Conservation (phyloP, 148 eudicot genomes). For the Tetragonia tetragonoides region DNA sequence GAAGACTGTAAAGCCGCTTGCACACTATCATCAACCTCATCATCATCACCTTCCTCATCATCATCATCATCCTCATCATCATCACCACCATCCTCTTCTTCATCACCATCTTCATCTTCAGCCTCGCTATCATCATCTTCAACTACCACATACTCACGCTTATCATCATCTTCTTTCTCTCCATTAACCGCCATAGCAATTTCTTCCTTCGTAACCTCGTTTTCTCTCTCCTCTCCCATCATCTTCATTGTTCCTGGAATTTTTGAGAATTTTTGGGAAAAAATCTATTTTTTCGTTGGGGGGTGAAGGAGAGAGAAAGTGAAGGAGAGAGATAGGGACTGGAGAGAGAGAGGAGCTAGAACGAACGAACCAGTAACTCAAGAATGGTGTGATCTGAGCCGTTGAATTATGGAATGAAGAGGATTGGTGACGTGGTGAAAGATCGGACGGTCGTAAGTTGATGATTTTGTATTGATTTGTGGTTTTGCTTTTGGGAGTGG, state of each 20-base stretch:
- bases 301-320: constrained; percentile 11
- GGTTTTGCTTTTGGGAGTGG: constrained; percentile 6
- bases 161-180: constrained; percentile 7
- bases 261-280: constrained; percentile 2
- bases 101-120: constrained; percentile 31
- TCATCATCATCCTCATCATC: constrained; percentile 35
- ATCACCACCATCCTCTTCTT: constrained; percentile 25
- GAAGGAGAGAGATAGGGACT: constrained; percentile 29
- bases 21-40: constrained; percentile 39
- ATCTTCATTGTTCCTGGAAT: constrained; percentile 23
- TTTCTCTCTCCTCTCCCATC: constrained; percentile 38
- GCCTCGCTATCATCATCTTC: constrained; percentile 23
- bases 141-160: constrained; percentile 22
- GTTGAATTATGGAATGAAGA: constrained; percentile 26
- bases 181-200: neutral
- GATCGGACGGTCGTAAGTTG: constrained; percentile 42
- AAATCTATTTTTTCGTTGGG: constrained; percentile 4
- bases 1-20: constrained; percentile 42
- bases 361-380: constrained; percentile 30
- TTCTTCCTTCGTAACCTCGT: constrained; percentile 19
- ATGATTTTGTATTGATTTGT: constrained; percentile 17
- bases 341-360: constrained; percentile 30
- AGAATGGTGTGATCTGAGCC: constrained; percentile 42
- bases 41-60: constrained; percentile 36
- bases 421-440: constrained; percentile 58